Conservation (phyloP, 2,329 filamentous ascomycete species). For the Curvularia eragrostidis region DNA sequence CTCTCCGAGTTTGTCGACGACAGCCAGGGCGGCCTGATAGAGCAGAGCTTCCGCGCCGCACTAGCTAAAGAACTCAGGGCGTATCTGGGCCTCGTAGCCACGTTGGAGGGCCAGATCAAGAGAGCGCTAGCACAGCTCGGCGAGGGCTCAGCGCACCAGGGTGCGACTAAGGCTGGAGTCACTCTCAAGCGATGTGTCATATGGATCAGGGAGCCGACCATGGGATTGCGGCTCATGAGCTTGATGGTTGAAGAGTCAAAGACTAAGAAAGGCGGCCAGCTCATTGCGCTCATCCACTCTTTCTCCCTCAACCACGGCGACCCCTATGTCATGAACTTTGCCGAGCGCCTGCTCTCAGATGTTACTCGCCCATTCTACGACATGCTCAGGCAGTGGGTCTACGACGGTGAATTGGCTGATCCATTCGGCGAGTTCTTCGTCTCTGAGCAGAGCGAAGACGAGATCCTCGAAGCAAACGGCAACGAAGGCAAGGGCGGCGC, state of each 20-base stretch:
- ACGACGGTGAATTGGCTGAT: slow-evolving; percentile 96
- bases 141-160: slow-evolving; percentile 68
- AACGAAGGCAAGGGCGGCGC: slow-evolving; percentile 63
- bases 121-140: slow-evolving; percentile 78
- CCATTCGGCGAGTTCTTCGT: slow-evolving; percentile 97
- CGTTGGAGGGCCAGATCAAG: slow-evolving; percentile 89
- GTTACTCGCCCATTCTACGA: slow-evolving; percentile 96
- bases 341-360: slow-evolving; percentile 82
- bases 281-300: slow-evolving; percentile 91
- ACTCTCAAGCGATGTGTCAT: slow-evolving; percentile 95
- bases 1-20: slow-evolving; percentile 83
- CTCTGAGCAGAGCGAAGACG: slow-evolving; percentile 72
- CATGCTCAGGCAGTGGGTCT: slow-evolving; percentile 96
- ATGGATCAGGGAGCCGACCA: slow-evolving; percentile 96
- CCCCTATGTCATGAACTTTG: slow-evolving; percentile 91
- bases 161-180: slow-evolving; percentile 84
- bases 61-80: slow-evolving; percentile 84
- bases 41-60: slow-evolving; percentile 88
- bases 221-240: slow-evolving; percentile 92
- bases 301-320: slow-evolving; percentile 95
- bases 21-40: slow-evolving; percentile 81
- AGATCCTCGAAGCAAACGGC: slow-evolving; percentile 48
- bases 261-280: slow-evolving; percentile 81
- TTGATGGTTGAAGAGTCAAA: slow-evolving; percentile 91
- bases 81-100: slow-evolving; percentile 89